Base-by-base conservation (phyloP, 805 yeast genomes). In the Ogataea polymorpha region DNA sequence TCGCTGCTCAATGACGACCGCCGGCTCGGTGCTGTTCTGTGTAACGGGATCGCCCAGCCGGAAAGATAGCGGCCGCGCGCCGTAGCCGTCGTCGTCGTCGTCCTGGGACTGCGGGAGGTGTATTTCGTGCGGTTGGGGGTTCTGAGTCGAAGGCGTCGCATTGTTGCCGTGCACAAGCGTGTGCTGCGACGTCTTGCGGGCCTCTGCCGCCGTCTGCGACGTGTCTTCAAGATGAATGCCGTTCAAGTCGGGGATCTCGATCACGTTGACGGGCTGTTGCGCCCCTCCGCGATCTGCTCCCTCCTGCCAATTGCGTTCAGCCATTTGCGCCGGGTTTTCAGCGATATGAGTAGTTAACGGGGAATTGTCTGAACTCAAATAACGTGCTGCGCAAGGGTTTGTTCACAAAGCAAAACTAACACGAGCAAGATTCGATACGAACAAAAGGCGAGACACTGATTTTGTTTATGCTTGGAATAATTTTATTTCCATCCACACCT, bases 1-100 rank as follows among this genome's bases (percentile, higher is more conserved):
- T 72, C 55, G 81, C 83, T 37, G 53, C 20, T 38, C 51, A 16
- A 42, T 32, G 21, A 44, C 41, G 3, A 44, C 18, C 3, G 47
- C 29, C 7, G 56, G 53, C 8, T 55, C 46, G 10, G 33, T 29
- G 4, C 11, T n/a, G 4, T 29, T 34, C 33, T 46, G 35, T 11
- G 46, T 37, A 15, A 40, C 44, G 8, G 50, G 46, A 16, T 48
- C 49, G 2, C 63, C 64, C 10, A 59, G 32, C 37, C 43, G 48
- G 42, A 55, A 60, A 11, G 50, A 47, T 49, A 57, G 39, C 13
- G 61, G 59, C 15, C 55, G 56, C 11, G 34, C 45, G 5, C 55
- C 59, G 35, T 56, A 54, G 5, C 47, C 50, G 30, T 48, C 55
- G 21, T 46, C 46, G 12, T 25, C 32, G 17, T 43, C 49, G 21